phyloP scores from a whole-genome alignment of 768 basidiomycete species.

The Harrya chromipes region DNA sequence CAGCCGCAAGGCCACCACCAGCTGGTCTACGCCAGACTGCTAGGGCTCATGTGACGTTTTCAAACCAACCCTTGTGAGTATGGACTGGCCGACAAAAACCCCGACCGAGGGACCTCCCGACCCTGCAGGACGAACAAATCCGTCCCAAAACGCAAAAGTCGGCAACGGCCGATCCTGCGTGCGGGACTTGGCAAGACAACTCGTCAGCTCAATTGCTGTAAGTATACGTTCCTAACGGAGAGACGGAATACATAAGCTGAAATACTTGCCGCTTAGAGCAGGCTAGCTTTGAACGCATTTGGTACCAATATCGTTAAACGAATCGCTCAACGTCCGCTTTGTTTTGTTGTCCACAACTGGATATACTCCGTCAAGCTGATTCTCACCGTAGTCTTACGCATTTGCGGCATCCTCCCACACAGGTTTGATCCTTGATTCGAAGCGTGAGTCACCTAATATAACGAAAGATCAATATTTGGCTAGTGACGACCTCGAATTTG shows the following conservation, averaged over 20 bases:
- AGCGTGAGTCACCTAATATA: conserved; percentile 94
- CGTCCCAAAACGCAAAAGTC: too few relatives aligned
- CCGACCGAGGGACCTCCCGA: conserved; percentile 58
- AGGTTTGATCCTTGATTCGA: conserved; percentile 93
- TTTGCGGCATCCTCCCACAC: conserved; percentile 98
- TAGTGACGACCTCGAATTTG: too few relatives aligned
- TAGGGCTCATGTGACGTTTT: conserved; percentile 18
- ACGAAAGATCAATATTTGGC: conserved; percentile 31
- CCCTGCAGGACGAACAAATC: conserved; percentile 59
- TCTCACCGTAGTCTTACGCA: conserved; percentile 46
- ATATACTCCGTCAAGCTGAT: too few relatives aligned
- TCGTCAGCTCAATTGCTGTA: too few relatives aligned
- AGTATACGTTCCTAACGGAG: too few relatives aligned
- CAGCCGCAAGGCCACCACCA: conserved; percentile 32
- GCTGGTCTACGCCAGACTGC: conserved; percentile 31
- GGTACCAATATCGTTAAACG: too few relatives aligned
- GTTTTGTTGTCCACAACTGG: too few relatives aligned
- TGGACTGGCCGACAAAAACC: conserved; percentile 58
- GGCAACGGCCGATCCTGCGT: too few relatives aligned
- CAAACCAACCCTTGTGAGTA: conserved; percentile 19
- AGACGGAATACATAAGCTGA: too few relatives aligned
- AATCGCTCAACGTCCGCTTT: too few relatives aligned
- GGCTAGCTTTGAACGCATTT: too few relatives aligned
- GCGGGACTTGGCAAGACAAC: conserved; percentile 55
- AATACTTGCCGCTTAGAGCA: too few relatives aligned